A percentile compares a stretch with the other conserved stretches of the same genome.
Conservation (phyloP, 805 yeast genomes). For the Ogataea naganishii region DNA sequence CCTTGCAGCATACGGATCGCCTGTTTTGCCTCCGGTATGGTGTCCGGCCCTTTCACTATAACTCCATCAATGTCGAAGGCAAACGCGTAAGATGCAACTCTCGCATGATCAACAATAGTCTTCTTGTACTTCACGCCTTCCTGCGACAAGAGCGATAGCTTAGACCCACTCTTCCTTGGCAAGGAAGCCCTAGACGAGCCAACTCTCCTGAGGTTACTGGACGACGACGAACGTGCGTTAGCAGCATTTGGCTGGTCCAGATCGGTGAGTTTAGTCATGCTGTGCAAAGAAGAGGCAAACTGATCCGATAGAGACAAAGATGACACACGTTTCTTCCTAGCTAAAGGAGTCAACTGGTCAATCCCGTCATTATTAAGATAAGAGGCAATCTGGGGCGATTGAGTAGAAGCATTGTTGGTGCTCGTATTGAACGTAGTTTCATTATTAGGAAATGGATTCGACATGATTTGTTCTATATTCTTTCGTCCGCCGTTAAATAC, state of each 20-base stretch:
- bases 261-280: conserved; percentile 14
- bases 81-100: conserved; percentile 79
- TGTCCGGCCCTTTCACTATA: conserved; percentile 73
- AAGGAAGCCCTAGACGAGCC: conserved; percentile 11
- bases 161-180: conserved; percentile 18
- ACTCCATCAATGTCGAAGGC: conserved; percentile 94
- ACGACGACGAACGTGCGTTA: conserved; percentile 6
- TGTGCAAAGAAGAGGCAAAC: conserved; percentile 38
- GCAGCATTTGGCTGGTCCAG: conserved; percentile 30
- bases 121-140: conserved; percentile 40
- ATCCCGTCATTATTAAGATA: conserved; percentile 68
- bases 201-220: conserved; percentile 7
- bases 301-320: conserved; percentile 66
- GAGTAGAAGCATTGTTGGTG: no score
- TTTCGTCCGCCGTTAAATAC: no score
- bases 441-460: no score
- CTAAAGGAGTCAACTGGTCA: conserved; percentile 54
- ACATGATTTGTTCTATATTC: no score
- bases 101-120: conserved; percentile 52
- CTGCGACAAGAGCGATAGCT: conserved; percentile 24
- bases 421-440: no score
- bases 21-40: conserved; percentile 70
- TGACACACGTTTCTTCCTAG: conserved; percentile 55
- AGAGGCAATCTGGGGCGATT: no score
- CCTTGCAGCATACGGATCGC: conserved; percentile 72